These are phyloP conservation scores for Rhizopus sp. DNA, from an alignment of 371 early-diverging fungal species.

Conservation along the genomic window DNA sequence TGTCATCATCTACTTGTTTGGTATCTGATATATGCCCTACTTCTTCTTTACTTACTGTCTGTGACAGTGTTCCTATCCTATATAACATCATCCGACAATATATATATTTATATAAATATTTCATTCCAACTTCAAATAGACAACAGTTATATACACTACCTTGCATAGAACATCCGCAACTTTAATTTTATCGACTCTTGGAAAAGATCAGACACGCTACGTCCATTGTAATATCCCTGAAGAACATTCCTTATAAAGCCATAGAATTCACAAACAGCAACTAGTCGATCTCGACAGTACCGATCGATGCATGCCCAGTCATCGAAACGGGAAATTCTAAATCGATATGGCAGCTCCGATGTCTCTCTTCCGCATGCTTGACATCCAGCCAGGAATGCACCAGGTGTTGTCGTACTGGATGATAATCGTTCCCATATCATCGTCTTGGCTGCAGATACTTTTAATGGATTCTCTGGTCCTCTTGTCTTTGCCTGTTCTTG, in stretches of 20 bases:
- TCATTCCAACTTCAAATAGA: too few species aligned
- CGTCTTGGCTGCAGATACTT: constrained; percentile 50
- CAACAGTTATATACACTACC: constrained; percentile 19
- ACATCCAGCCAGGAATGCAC: constrained; percentile 57
- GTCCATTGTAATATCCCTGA: constrained; percentile 79
- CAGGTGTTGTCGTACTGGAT: constrained; percentile 35
- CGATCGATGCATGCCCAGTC: constrained; percentile 89
- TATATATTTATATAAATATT: too few species aligned
- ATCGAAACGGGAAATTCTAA: constrained; percentile 72
- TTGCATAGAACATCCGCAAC: constrained; percentile 89
- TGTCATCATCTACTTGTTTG: not conserved
- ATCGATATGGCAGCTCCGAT: constrained; percentile 71
- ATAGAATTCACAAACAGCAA: constrained; percentile 92
- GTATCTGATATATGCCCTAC: constrained; percentile 25
- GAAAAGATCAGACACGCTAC: constrained; percentile 75
- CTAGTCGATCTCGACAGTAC: constrained; percentile 85
- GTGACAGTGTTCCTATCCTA: constrained; percentile 40
- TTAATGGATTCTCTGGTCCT: constrained; percentile 47
- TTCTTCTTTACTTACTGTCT: constrained; percentile 26
- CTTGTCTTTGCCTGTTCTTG: constrained; percentile 52
- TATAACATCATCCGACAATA: not conserved
- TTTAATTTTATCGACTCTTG: constrained; percentile 81
- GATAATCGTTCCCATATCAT: constrained; percentile 62
- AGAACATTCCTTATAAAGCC: constrained; percentile 86
- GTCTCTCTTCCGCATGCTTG: constrained; percentile 28